A percentile compares a stretch with the other conserved stretches of the same genome.
These are phyloP conservation scores for Fomitopsis schrenkii DNA, from an alignment of 1,284 basidiomycete species.

Conservation along the genomic window DNA sequence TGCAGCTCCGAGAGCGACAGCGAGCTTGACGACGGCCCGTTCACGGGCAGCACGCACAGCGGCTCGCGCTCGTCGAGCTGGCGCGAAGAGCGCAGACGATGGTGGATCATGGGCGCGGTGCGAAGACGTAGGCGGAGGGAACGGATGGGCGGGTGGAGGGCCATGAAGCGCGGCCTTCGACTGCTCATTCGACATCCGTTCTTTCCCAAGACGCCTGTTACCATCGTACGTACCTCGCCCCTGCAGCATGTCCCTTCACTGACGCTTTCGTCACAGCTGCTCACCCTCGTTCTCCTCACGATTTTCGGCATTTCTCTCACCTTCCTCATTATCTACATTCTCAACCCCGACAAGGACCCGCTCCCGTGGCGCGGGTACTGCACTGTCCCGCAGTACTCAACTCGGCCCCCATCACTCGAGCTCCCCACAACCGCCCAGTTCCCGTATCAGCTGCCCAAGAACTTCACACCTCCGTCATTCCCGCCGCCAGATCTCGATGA, in stretches of 20 bases:
- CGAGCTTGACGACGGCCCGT: constrained; percentile 51
- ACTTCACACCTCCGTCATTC: constrained; percentile 43
- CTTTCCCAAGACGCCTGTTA: constrained; percentile 77
- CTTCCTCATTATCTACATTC: constrained; percentile 83
- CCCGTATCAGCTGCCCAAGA: constrained; percentile 33
- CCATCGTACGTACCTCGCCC: constrained; percentile 55
- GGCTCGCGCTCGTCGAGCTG: constrained; percentile 25
- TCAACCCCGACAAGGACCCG: constrained; percentile 95
- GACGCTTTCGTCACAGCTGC: constrained; percentile 41
- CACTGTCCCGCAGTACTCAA: constrained; percentile 51
- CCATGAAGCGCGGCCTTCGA: constrained; percentile 49
- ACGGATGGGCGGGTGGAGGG: constrained; percentile 32
- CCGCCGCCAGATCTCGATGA: constrained; percentile 66
- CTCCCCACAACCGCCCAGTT: constrained; percentile 31
- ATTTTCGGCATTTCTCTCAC: constrained; percentile 76
- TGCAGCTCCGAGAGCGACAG: constrained; percentile 64
- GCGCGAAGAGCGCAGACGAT: constrained; percentile 33
- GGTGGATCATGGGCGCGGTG: constrained; percentile 26
- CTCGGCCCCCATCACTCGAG: constrained; percentile 35
- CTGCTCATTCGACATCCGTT: constrained; percentile 67
- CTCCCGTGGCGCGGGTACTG: constrained; percentile 95
- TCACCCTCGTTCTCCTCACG: constrained; percentile 67
- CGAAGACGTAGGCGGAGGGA: constrained; percentile 34
- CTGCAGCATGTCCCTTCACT: constrained; percentile 2
- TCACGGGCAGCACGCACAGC: constrained; percentile 33